Conservation (phyloP, 2,329 filamentous ascomycete genomes). For the Hirsutella rhossiliensis region DNA sequence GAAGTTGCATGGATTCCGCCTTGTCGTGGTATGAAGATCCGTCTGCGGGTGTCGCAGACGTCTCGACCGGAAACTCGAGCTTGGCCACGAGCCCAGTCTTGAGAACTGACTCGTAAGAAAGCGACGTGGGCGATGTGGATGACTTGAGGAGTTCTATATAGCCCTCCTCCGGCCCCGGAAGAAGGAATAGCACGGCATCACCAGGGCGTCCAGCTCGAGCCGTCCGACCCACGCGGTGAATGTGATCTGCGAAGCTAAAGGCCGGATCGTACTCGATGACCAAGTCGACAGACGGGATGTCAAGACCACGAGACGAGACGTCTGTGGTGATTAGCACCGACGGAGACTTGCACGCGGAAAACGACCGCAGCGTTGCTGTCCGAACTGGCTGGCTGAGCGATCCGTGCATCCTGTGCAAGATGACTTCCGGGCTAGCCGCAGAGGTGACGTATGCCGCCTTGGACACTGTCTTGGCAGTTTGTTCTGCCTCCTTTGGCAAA, state of each 20-base stretch:
- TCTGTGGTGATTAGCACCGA: slow-evolving; percentile 87
- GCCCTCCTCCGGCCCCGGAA: slow-evolving; percentile 83
- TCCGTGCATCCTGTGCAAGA: slow-evolving; percentile 79
- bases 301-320: slow-evolving; percentile 87
- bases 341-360: slow-evolving; percentile 60
- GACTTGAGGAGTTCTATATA: slow-evolving; percentile 64
- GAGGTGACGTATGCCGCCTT: slow-evolving; percentile 62
- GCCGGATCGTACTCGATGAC: slow-evolving; percentile 95
- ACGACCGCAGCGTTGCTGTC: slow-evolving; percentile 74
- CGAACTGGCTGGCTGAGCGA: slow-evolving; percentile 81
- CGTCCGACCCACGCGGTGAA: slow-evolving; percentile 89
- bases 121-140: slow-evolving; percentile 33
- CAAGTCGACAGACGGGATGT: slow-evolving; percentile 88
- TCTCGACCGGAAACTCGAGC: slow-evolving; percentile 59
- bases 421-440: slow-evolving; percentile 59
- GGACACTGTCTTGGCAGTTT: slow-evolving; percentile 49
- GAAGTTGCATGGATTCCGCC: slow-evolving; percentile 46
- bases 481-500: slow-evolving; percentile 18
- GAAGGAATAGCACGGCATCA: slow-evolving; percentile 77
- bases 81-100: slow-evolving; percentile 53
- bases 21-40: slow-evolving; percentile 33
- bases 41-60: slow-evolving; percentile 35
- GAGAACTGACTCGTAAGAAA: slow-evolving; percentile 41
- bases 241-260: slow-evolving; percentile 84
- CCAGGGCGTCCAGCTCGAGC: slow-evolving; percentile 85